These are phyloP conservation scores for Penstemon barbatus DNA, from an alignment of 257 asterid species.

Conservation along the genomic window DNA sequence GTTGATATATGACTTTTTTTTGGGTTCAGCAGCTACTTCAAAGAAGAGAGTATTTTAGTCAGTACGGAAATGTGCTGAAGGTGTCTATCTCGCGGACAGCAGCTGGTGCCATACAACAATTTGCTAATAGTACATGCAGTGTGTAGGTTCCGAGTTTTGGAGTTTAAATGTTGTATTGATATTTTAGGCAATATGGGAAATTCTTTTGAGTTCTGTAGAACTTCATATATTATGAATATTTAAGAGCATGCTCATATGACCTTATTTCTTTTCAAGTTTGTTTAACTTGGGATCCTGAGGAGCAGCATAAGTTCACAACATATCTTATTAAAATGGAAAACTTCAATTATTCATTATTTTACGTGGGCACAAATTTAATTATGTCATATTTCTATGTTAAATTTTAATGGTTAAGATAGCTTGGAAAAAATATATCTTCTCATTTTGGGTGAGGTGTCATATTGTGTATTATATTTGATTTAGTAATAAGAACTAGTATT, in stretches of 20 bases:
- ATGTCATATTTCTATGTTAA: constrained; percentile 2
- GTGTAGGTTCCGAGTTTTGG: constrained; percentile 60
- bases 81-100: constrained; percentile 94
- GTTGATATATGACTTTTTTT: constrained; percentile 12
- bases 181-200: background rate
- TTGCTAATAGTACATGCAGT: constrained; percentile 88
- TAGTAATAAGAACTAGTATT: no score
- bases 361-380: constrained; percentile 15
- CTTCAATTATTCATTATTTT: background rate
- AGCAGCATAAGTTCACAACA: background rate
- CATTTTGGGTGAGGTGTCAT: constrained; percentile 16
- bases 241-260: constrained; percentile 15
- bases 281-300: constrained; percentile 5
- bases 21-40: constrained; percentile 74
- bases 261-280: background rate
- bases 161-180: constrained; percentile 13
- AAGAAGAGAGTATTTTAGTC: constrained; percentile 76
- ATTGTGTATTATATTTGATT: background rate
- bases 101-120: constrained; percentile 89
- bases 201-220: background rate
- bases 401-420: background rate
- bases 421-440: background rate
- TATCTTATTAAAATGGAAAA: background rate
- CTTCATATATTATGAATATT: constrained; percentile 10
- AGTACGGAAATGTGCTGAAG: constrained; percentile 92